A percentile compares a stretch with the other conserved stretches of the same genome.
phyloP scores from a whole-genome alignment of 139 green algal species.

The Marvania coccoides region DNA sequence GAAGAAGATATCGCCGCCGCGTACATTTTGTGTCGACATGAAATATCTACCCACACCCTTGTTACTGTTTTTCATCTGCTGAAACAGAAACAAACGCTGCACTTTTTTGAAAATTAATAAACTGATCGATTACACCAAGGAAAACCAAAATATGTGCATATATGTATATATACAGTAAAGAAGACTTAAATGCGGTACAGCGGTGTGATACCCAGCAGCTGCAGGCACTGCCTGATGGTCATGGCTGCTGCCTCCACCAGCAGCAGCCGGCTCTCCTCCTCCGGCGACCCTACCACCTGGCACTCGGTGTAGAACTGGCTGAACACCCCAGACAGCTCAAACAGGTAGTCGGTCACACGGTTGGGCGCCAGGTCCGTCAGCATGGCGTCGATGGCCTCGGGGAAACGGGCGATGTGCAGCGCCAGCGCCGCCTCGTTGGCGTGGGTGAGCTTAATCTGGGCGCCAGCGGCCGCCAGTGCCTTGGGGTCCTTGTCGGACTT shows the following conservation, averaged over 20 bases:
- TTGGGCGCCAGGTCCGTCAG: conserved; percentile 82
- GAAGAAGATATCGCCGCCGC: too few species aligned
- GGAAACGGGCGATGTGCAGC: conserved; percentile 53
- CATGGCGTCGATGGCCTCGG: conserved; percentile 76
- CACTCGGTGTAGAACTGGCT: conserved; percentile 92
- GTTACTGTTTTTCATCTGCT: too few species aligned
- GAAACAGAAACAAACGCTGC: too few species aligned
- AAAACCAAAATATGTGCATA: background rate
- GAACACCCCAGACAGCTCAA: conserved; percentile 80
- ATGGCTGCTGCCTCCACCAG: conserved; percentile 80
- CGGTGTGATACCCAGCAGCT: conserved; percentile 87
- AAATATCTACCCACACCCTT: too few species aligned
- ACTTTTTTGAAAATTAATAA: too few species aligned
- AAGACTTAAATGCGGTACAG: conserved; percentile 90
- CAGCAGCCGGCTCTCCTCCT: conserved; percentile 82
- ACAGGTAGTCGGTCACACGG: conserved; percentile 91
- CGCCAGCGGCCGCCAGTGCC: conserved; percentile 29
- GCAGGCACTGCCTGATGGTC: conserved; percentile 86
- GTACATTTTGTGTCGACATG: too few species aligned
- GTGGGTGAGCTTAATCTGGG: conserved; percentile 33
- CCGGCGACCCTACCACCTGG: conserved; percentile 74
- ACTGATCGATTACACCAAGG: background rate
- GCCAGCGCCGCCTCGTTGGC: conserved; percentile 45
- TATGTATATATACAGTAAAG: background rate
- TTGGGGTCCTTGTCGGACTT: conserved; percentile 59